These are phyloP conservation scores for Geranium brycei DNA, from an alignment of 345 rosid genomes.

Conservation along the genomic window DNA sequence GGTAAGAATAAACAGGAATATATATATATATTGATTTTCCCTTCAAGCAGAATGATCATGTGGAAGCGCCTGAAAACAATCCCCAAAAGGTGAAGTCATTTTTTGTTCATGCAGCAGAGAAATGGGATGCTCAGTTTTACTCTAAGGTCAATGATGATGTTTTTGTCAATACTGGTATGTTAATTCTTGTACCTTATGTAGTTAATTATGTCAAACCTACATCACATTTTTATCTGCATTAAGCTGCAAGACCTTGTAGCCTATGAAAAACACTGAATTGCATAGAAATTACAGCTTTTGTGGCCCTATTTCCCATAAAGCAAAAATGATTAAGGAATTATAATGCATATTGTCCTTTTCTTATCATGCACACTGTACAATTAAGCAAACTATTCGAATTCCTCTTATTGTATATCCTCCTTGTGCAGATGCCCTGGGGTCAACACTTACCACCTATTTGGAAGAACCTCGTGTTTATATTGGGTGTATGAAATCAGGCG, in stretches of 20 bases:
- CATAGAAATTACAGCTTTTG: too few species aligned
- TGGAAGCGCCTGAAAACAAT: conserved; percentile 30
- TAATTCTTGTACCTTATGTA: background rate
- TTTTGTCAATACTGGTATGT: conserved; percentile 32
- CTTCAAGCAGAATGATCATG: conserved; percentile 18
- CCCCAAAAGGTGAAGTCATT: conserved; percentile 26
- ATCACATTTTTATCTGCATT: background rate
- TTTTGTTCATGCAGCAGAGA: conserved; percentile 28
- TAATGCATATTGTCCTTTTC: background rate
- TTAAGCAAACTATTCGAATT: background rate
- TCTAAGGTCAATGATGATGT: conserved; percentile 40
- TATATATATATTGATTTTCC: background rate
- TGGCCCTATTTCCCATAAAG: too few species aligned
- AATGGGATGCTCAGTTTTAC: conserved; percentile 40
- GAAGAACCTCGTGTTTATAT: conserved; percentile 52
- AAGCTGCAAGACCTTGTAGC: background rate
- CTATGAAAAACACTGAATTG: too few species aligned
- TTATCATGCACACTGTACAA: background rate
- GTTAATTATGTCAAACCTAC: background rate
- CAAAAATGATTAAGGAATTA: too few species aligned
- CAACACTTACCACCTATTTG: conserved; percentile 25
- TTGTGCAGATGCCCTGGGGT: conserved; percentile 20
- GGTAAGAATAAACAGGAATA: conserved; percentile 3
- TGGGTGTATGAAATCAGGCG: conserved; percentile 61
- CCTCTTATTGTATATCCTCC: background rate